Evolutionary conservation across 371 early-diverging fungal species (phyloP).

Genomic region (Mucor racemosus): DNA sequence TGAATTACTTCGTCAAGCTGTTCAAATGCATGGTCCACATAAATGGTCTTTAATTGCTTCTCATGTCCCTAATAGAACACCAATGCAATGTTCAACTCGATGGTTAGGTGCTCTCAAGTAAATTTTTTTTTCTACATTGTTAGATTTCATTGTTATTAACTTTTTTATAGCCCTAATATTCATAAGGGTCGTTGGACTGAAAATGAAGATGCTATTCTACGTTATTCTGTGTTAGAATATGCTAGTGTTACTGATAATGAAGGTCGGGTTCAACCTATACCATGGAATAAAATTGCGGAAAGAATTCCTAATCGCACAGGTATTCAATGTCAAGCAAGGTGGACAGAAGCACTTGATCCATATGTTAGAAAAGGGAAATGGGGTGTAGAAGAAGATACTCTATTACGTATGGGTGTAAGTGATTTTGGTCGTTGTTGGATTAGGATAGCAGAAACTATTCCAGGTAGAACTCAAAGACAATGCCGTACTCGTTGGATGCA

Average conservation of each 20-base stretch:
- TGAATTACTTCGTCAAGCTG: constrained; percentile 48
- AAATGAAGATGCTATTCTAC: constrained; percentile 59
- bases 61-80: constrained; percentile 65
- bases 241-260: constrained; percentile 51
- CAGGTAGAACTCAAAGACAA: constrained; percentile 74
- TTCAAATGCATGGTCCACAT: constrained; percentile 53
- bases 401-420: constrained; percentile 57
- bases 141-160: no score
- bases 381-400: constrained; percentile 65
- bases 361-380: constrained; percentile 71
- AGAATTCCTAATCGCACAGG: constrained; percentile 66
- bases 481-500: constrained; percentile 78
- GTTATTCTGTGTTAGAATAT: constrained; percentile 52
- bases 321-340: constrained; percentile 77
- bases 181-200: constrained; percentile 73
- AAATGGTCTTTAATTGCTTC: constrained; percentile 73
- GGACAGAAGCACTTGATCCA: constrained; percentile 78
- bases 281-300: constrained; percentile 66
- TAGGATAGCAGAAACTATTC: constrained; percentile 69
- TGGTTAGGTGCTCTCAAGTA: constrained; percentile 70
- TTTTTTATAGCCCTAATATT: constrained; percentile 51
- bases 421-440: constrained; percentile 71
- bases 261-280: constrained; percentile 57
- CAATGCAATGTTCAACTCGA: constrained; percentile 73
- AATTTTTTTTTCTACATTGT: background rate